Percentiles rank a stretch among this genome's conserved stretches.
Evolutionary conservation across 2,329 filamentous ascomycete genomes (phyloP).

Genomic region (Keithomyces neogunnii): DNA sequence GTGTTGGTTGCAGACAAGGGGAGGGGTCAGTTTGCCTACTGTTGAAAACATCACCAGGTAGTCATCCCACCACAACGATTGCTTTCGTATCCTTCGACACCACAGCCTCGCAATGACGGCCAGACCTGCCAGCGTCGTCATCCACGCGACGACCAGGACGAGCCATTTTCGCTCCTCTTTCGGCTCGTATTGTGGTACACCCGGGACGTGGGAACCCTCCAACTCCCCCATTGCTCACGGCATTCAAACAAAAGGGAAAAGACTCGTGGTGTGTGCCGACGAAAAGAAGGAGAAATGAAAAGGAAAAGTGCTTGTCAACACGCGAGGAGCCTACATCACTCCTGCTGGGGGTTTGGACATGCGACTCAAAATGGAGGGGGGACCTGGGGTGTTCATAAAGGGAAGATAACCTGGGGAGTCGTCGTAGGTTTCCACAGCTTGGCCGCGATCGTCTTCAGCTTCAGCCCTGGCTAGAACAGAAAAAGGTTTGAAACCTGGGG

Average conservation of each 20-base stretch:
- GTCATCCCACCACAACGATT: conserved; percentile 39
- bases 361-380: too few relatives aligned
- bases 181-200: conserved; percentile 13
- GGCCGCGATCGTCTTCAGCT: background rate
- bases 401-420: too few relatives aligned
- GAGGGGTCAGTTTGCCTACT: conserved; percentile 17
- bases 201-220: conserved; percentile 3
- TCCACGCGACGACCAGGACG: conserved; percentile 25
- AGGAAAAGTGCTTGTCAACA: too few relatives aligned
- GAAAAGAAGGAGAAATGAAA: too few relatives aligned
- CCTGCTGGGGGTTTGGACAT: too few relatives aligned
- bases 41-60: conserved; percentile 37
- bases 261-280: too few relatives aligned
- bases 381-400: too few relatives aligned
- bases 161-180: conserved; percentile 31
- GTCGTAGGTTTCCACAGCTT: too few relatives aligned
- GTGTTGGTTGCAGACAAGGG: background rate
- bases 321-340: too few relatives aligned
- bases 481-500: too few relatives aligned
- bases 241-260: background rate
- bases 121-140: conserved; percentile 29
- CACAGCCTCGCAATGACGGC: conserved; percentile 29
- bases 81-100: conserved; percentile 29
- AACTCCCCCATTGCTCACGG: background rate
- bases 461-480: too few relatives aligned